Evolutionary conservation across 78 protist species (phyloP), one percentile per base, ranked within the genome.

Genomic region (Parvularia atlantis): DNA sequence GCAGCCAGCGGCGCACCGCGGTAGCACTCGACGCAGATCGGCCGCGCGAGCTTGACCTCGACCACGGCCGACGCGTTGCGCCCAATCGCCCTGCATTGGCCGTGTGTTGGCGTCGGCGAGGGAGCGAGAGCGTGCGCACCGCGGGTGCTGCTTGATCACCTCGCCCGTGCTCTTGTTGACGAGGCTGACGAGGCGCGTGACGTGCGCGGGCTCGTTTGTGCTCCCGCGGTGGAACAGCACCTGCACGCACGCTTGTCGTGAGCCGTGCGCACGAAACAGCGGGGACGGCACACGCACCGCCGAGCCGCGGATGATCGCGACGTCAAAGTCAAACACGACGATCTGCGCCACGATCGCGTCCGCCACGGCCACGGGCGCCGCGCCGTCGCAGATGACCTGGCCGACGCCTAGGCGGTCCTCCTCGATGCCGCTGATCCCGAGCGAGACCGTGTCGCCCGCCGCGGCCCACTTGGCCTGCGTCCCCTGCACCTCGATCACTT

Each of bases 361-460:
- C 30, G 46, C 22, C 41, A 43, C 1, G 35, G 16, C 52, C 10
- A 69, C 19, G 39, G 75, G 75, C 13, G 13, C 22, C 30, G 24
- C 24, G 19, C 48, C 65, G 50, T 56, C 75, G 9, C 54, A 33
- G 11, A 69, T 2, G 1, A 69, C n/a, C 13, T 4, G 2, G 53
- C 75, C 75, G 5, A 30, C 48, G 35, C 73, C 19, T 4, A 73
- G 31, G n/a, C 35, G 77, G 33, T 1, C 60, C 17, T 2, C 17
- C 3, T 73, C 77, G n/a, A 73, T 62, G 50, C 50, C 50, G 16
- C 20, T 30, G 9, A 73, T 14, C 30, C 11, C 16, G 46, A 73
- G 7, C 19, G 56, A 62, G 14, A 81, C 88, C 61, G 53, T 70
- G n/a, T 84, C 93, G 35, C 93, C 93, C 41, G 88, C 93, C 1